A percentile compares a stretch with the other conserved stretches of the same genome.
Evolutionary conservation across 345 rosid genomes (phyloP).

Genomic region (Moricandia arvensis): DNA sequence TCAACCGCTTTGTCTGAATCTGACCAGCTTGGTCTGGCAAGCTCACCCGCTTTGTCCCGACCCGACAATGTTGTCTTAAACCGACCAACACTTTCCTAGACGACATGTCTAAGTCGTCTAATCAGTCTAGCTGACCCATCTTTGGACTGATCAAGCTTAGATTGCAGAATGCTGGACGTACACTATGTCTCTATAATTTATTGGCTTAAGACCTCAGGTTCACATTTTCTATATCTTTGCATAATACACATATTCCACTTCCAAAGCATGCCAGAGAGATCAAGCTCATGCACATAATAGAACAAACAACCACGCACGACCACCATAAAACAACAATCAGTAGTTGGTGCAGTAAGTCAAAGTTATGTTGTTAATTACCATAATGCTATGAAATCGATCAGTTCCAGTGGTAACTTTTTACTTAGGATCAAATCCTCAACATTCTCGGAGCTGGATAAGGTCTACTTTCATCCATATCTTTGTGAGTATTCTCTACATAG

Average conservation of each 20-base stretch:
- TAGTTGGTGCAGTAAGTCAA: background rate
- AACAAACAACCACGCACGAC: background rate
- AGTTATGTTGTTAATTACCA: background rate
- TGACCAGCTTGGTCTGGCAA: no score
- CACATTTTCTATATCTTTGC: background rate
- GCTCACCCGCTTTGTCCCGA: no score
- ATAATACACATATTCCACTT: background rate
- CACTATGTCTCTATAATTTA: background rate
- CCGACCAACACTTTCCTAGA: no score
- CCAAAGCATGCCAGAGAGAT: background rate
- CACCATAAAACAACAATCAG: background rate
- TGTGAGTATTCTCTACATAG: slow-evolving; percentile 60
- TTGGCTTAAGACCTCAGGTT: background rate
- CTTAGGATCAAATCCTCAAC: slow-evolving; percentile 26
- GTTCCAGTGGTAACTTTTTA: background rate
- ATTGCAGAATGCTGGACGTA: no score
- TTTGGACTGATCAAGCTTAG: no score
- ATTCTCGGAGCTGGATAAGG: slow-evolving; percentile 77
- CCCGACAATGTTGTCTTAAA: no score
- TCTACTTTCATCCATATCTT: slow-evolving; percentile 53
- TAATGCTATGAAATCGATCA: background rate
- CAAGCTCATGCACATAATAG: background rate
- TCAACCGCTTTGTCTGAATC: no score
- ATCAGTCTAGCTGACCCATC: no score
- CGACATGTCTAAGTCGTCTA: no score